Base-by-base conservation (phyloP, 2,329 filamentous ascomycete genomes). In the Pseudogymnoascus sp. region DNA sequence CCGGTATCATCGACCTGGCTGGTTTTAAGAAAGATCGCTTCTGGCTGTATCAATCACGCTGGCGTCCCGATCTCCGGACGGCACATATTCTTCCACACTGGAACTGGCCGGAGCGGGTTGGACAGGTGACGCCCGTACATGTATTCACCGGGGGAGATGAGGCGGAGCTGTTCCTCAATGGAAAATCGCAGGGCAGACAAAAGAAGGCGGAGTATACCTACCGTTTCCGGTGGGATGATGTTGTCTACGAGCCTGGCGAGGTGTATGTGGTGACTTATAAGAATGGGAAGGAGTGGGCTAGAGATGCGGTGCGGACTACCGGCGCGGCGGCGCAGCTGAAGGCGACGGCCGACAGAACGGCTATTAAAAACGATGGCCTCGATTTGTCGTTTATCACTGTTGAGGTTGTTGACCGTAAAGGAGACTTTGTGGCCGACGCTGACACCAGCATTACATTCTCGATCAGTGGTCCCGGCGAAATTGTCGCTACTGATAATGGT, bases 21-120 rank as follows among this genome's bases (percentile, higher is more conserved):
- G 43, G 43, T 2, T 50, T 30, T 8, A 50, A 50, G 25, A 50
- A 84, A 68, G 80, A 83, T 61, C 73, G 81, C 0, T 83, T 78
- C 67, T 82, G 75, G 64, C 65, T 83, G 2, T 84, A 83, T 62
- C 81, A 83, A 65, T 69, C 79, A 0, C 76, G 79, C 7, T 84
- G 81, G 81, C 71, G 76, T 2, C 72, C 80, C 0, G 75, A 79
- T 14, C 60, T 80, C 0, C 70, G 65, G 1, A 75, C 77, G 68
- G 80, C 78, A 3, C 79, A 83, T 64, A 77, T 83, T 14, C 73
- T 82, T 0, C 81, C 81, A 2, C 81, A 83, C 66, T 83, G 81
- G 81, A 81, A 73, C n/a, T 84, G 79, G 79, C 76, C 78, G 0
- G 75, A 77, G 11, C 71, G 79, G 0, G 72, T 73, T 0, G 78